Evolutionary conservation across 148 eudicot genomes (phyloP), one percentile per base, ranked within the genome.

Genomic region (Cornus kousa): DNA sequence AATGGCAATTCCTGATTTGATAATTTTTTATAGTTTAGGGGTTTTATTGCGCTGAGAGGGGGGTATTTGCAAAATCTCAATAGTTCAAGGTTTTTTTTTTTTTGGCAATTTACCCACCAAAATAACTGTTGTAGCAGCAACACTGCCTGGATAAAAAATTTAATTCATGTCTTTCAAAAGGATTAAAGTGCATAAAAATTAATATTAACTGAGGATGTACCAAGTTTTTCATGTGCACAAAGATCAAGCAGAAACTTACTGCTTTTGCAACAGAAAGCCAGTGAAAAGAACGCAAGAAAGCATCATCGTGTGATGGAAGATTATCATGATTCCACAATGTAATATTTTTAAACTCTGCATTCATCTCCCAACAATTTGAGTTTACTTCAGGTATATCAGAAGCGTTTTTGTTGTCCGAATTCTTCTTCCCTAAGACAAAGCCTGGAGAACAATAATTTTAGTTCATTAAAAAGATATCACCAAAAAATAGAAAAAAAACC

Each of bases 311-410:
- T 5, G 99, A 96, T 59, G 99, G 99, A 76, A 91, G 88, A 77
- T 72, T 84, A 64, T 96, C 99, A 82, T 93, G 98, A 82, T 96
- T 96, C 99, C 99, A 96, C n/a, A 89, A 82, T 74, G 95, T 87
- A 39, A 96, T 78, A 24, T 77, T 85, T 65, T 86, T 76, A 80
- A 87, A 90, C 73, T 89, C 88, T 71, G 98, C 98, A 53, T 87
- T 85, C 74, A 74, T 83, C 86, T 92, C 87, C 99, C 99, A 96
- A 53, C 62, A 69, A 68, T 83, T 83, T 57, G 87, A 89, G 68
- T 66, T 66, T 40, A 70, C 82, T 20, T 81, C 83, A 77, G 80
- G 70, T 75, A 57, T 14, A 13, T 77, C 85, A 71, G 74, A 73
- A 72, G 83, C 72, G 79, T 82, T 84, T 37, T 76, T 59, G 80